phyloP scores from a whole-genome alignment of 768 basidiomycete genomes.

The Goffeauzyma gilvescens region DNA sequence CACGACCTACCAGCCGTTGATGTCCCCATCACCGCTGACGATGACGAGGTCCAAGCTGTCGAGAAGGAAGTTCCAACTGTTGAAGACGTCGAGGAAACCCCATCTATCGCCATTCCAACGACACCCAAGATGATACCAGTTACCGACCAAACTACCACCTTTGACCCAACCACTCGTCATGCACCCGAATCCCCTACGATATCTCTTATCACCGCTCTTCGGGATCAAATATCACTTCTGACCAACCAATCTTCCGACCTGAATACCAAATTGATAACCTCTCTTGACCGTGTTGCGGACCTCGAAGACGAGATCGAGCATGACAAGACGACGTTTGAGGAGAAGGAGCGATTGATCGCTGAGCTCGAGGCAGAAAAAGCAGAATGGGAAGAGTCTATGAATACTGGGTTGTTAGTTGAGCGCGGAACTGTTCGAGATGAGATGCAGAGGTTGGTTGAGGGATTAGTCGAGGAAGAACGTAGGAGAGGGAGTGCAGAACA shows the following conservation, averaged over 20 bases:
- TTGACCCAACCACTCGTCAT: too few species aligned
- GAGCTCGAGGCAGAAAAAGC: constrained; percentile 68
- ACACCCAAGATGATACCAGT: too few species aligned
- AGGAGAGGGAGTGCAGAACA: constrained; percentile 75
- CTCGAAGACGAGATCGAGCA: constrained; percentile 59
- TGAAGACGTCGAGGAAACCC: too few species aligned
- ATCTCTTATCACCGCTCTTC: constrained; percentile 58
- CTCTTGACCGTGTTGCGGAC: constrained; percentile 78
- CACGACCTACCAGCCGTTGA: too few species aligned
- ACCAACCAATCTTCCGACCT: constrained; percentile 76
- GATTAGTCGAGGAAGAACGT: constrained; percentile 83
- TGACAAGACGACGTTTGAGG: constrained; percentile 36
- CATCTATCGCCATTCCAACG: too few species aligned
- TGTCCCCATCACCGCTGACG: too few species aligned
- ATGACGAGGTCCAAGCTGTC: too few species aligned
- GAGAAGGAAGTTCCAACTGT: too few species aligned
- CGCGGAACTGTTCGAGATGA: constrained; percentile 74
- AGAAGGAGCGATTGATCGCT: constrained; percentile 45
- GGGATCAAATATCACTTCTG: constrained; percentile 63
- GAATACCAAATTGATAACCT: constrained; percentile 77
- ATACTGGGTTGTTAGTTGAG: constrained; percentile 81
- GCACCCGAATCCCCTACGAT: constrained; percentile 50
- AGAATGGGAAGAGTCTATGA: constrained; percentile 71
- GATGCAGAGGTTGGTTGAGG: constrained; percentile 81
- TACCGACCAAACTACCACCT: too few species aligned